A percentile compares a stretch with the other conserved stretches of the same genome.
These are phyloP conservation scores for Eutrema heterophyllum DNA, from an alignment of 345 rosid genomes.

Conservation along the genomic window DNA sequence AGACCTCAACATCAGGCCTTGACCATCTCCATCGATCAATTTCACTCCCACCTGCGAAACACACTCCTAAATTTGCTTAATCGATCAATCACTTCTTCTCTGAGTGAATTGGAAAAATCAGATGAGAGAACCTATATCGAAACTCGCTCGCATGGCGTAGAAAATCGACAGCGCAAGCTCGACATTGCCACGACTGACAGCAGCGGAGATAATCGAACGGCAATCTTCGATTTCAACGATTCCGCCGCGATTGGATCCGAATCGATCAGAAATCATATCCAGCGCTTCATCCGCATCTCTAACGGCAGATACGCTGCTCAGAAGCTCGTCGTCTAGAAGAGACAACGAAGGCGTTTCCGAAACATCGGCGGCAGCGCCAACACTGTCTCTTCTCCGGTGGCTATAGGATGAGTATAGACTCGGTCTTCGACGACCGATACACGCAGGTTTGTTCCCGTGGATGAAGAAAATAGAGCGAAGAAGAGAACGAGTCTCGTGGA, in stretches of 20 bases:
- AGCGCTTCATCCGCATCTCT: constrained; percentile 68
- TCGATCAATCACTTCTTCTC: neutral
- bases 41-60: constrained; percentile 50
- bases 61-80: neutral
- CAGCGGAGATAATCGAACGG: constrained; percentile 49
- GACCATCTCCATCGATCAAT: constrained; percentile 88
- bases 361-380: too few relatives aligned
- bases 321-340: constrained; percentile 44
- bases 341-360: too few relatives aligned
- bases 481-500: constrained; percentile 33
- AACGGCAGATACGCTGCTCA: constrained; percentile 44
- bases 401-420: neutral
- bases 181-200: constrained; percentile 61
- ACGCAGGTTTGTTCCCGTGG: constrained; percentile 14
- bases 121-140: constrained; percentile 53
- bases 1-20: constrained; percentile 69
- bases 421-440: neutral
- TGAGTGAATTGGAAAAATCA: neutral
- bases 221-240: constrained; percentile 49
- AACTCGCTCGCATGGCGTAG: constrained; percentile 84
- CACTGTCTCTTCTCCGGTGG: neutral
- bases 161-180: constrained; percentile 80
- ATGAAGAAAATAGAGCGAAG: constrained; percentile 26
- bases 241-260: constrained; percentile 31
- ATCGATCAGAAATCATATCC: constrained; percentile 35